phyloP scores from a whole-genome alignment of 108 stramenopile genomes.

The Skeletonema tropicum region DNA sequence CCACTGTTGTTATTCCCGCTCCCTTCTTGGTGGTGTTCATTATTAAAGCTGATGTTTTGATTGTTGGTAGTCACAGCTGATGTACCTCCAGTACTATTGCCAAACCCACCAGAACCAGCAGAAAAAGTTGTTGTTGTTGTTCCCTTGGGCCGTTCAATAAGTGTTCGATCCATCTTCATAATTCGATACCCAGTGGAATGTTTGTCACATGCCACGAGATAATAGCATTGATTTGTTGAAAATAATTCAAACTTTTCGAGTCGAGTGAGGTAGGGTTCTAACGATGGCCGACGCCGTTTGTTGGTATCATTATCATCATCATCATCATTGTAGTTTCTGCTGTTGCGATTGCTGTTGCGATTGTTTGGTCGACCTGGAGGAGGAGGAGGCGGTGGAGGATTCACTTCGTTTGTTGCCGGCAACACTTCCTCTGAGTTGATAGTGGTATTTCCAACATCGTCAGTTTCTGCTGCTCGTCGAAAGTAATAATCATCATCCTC shows the following conservation, averaged over 20 bases:
- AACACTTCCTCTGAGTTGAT: background rate
- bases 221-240: constrained; percentile 80
- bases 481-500: background rate
- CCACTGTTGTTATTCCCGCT: too few relatives aligned
- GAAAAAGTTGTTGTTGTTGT: too few relatives aligned
- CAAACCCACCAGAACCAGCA: too few relatives aligned
- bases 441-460: background rate
- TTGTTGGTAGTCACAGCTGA: background rate
- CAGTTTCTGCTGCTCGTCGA: background rate
- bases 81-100: background rate
- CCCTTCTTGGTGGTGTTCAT: background rate
- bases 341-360: background rate
- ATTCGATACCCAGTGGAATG: constrained; percentile 67
- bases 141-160: constrained; percentile 72
- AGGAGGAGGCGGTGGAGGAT: background rate
- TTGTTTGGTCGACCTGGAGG: background rate
- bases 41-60: too few relatives aligned
- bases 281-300: constrained; percentile 13
- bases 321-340: background rate
- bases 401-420: background rate
- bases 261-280: constrained; percentile 77
- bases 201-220: constrained; percentile 78
- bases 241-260: constrained; percentile 84
- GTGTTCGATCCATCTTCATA: constrained; percentile 86
- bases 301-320: too few relatives aligned